phyloP scores from a whole-genome alignment of 345 rosid species.

The Erysimum cheiranthoides region DNA sequence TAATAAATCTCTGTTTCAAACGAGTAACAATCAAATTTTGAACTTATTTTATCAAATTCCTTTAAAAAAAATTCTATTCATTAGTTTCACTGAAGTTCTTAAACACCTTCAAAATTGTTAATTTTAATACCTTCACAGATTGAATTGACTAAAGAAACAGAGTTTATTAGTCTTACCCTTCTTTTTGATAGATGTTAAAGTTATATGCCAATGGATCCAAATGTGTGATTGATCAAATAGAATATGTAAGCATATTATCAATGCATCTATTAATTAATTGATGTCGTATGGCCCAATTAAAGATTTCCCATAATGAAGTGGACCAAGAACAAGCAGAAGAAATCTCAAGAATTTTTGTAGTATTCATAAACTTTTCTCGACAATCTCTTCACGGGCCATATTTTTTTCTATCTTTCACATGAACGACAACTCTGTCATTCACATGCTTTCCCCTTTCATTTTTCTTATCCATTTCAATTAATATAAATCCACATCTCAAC shows the following conservation, averaged over 20 bases:
- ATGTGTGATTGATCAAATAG: conserved; percentile 4
- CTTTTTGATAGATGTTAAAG: conserved; percentile 5
- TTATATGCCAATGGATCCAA: conserved; percentile 23
- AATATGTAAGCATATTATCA: conserved; percentile 13
- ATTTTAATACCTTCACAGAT: neutral
- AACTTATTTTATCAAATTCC: neutral
- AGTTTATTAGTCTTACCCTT: neutral
- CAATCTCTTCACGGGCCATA: conserved; percentile 47
- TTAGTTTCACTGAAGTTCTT: neutral
- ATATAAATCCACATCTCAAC: conserved; percentile 25
- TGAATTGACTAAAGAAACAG: neutral
- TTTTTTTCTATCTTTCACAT: conserved; percentile 37
- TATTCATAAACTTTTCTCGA: conserved; percentile 39
- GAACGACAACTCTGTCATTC: conserved; percentile 47
- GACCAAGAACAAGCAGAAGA: conserved; percentile 42
- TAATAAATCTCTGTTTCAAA: neutral
- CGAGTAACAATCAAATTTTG: neutral
- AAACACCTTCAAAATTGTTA: neutral
- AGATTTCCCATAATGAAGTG: conserved; percentile 44
- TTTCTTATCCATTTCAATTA: conserved; percentile 32
- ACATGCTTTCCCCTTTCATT: conserved; percentile 41
- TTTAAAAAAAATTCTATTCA: neutral
- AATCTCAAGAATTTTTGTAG: conserved; percentile 38
- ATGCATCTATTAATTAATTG: neutral
- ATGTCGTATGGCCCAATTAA: conserved; percentile 30